Base-by-base conservation (phyloP, 129 eudicot species). In the Saposhnikovia divaricata region DNA sequence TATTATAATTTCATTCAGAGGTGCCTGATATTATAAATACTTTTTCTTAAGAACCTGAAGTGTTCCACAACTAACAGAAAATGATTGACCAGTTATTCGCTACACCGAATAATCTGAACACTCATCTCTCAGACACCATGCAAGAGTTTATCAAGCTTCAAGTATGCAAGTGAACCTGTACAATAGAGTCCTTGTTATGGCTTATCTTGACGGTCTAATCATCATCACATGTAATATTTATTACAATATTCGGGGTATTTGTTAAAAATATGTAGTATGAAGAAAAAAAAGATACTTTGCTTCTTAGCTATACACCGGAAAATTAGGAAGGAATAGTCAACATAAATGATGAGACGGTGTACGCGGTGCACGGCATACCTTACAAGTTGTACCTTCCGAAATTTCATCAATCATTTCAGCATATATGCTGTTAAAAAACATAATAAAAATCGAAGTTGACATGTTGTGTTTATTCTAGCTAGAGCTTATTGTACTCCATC, bases 161-260 rank as follows among this genome's bases (percentile, higher is more conserved):
- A 34, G 37, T 34, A 34, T 34, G 6, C 21, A 55, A 55, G 65
- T 55, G 65, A 18, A 51, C 59, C 31, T 23, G 66, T 15, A 3
- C 28, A 59, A 21, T 23, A n/a, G 3, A 59, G 12, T 59, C n/a
- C 14, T 55, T 59, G 23, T 7, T 59, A 59, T 7, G 68, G 11
- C 68, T 59, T 59, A 59, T 59, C 82, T 80, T 51, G 69, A 69
- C 44, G 23, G 53, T 40, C n/a, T 78, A 63, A 78, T 42, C 72
- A 78, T 42, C 72, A 66, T 3, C 40, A 66, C 38, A 65, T 65
- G 72, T 28, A 25, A 31, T 61, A 1, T n/a, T 5, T 10, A n/a
- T 27, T 65, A 27, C 71, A 65, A 65, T 27, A 27, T 3, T 65
- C 18, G 2, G 9, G 42, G 72, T 66, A 13, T 65, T 66, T 66